These are phyloP conservation scores for Ophiostoma sp. DNA, from an alignment of 2,329 filamentous ascomycete genomes.

Conservation along the genomic window DNA sequence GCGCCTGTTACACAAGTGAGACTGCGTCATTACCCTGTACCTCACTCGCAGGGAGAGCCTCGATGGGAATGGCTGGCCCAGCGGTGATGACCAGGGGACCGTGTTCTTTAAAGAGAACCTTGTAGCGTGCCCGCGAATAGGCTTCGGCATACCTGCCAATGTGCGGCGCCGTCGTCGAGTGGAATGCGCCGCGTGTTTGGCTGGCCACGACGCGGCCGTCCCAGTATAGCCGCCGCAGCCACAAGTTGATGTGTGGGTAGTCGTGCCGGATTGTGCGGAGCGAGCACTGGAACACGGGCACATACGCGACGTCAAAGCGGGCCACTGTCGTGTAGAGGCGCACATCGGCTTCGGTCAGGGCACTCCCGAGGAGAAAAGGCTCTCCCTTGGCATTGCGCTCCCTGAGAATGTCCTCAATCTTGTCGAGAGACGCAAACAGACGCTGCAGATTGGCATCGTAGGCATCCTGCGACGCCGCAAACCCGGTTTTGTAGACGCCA, in stretches of 20 bases:
- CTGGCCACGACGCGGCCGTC: constrained; percentile 11
- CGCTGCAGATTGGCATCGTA: not conserved
- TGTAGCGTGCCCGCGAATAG: not conserved
- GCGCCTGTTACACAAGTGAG: not conserved
- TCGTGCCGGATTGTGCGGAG: constrained; percentile 59
- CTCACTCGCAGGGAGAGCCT: not conserved
- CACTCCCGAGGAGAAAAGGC: not conserved
- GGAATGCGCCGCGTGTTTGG: not conserved
- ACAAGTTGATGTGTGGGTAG: constrained; percentile 64
- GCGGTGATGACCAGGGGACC: not conserved
- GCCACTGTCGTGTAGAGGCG: constrained; percentile 40
- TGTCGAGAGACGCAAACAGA: not conserved
- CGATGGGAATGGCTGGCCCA: not conserved
- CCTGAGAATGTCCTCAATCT: not conserved
- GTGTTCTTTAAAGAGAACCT: not conserved
- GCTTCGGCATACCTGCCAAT: not conserved
- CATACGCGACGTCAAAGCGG: constrained; percentile 65
- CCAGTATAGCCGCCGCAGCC: constrained; percentile 61
- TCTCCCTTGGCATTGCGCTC: not conserved
- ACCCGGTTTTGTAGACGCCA: constrained; percentile 54
- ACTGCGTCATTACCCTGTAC: not conserved
- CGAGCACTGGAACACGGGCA: constrained; percentile 62
- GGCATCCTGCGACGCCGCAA: constrained; percentile 48
- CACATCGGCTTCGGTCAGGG: not conserved
- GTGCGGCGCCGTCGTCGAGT: not conserved